Evolutionary conservation across 208 protist species (phyloP).

Genomic region (Strigomonas culicis): DNA sequence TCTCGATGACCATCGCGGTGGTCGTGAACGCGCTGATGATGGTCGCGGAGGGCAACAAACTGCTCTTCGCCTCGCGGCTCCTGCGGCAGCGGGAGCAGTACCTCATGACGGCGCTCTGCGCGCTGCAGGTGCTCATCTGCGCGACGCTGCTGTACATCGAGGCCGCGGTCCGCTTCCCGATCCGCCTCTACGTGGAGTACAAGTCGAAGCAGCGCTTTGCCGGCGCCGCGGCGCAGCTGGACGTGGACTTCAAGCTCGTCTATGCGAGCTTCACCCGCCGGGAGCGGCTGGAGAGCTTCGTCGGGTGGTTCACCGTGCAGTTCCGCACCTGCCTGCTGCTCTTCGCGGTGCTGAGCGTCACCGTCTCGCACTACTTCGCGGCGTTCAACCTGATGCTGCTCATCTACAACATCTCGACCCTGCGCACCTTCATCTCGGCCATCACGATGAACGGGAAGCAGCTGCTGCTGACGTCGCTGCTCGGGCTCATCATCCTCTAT

Average conservation of each 20-base stretch:
- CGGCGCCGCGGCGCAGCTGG: slow-evolving; percentile 30
- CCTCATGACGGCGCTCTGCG: slow-evolving; percentile 28
- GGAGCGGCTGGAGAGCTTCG: slow-evolving; percentile 38
- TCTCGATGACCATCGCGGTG: slow-evolving; percentile 51
- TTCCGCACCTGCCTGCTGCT: slow-evolving; percentile 52
- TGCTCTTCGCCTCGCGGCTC: neutral
- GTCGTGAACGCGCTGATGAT: slow-evolving; percentile 60
- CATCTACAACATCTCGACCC: slow-evolving; percentile 66
- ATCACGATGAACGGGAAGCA: slow-evolving; percentile 81
- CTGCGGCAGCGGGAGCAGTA: neutral
- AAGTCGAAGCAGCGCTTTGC: slow-evolving; percentile 50
- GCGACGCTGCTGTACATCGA: slow-evolving; percentile 42
- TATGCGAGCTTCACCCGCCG: slow-evolving; percentile 35
- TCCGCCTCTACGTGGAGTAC: slow-evolving; percentile 52
- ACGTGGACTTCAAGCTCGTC: slow-evolving; percentile 48
- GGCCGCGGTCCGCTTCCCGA: slow-evolving; percentile 46
- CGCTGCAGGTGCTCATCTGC: slow-evolving; percentile 48
- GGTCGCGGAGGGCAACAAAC: slow-evolving; percentile 27
- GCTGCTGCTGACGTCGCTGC: slow-evolving; percentile 56
- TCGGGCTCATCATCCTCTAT: slow-evolving; percentile 76
- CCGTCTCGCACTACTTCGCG: slow-evolving; percentile 66
- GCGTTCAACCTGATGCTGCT: slow-evolving; percentile 70
- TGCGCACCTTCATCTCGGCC: slow-evolving; percentile 71
- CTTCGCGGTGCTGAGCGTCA: slow-evolving; percentile 52
- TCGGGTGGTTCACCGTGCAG: slow-evolving; percentile 41